phyloP scores from a whole-genome alignment of 2,329 filamentous ascomycete species.

The Bipolaris victoriae region DNA sequence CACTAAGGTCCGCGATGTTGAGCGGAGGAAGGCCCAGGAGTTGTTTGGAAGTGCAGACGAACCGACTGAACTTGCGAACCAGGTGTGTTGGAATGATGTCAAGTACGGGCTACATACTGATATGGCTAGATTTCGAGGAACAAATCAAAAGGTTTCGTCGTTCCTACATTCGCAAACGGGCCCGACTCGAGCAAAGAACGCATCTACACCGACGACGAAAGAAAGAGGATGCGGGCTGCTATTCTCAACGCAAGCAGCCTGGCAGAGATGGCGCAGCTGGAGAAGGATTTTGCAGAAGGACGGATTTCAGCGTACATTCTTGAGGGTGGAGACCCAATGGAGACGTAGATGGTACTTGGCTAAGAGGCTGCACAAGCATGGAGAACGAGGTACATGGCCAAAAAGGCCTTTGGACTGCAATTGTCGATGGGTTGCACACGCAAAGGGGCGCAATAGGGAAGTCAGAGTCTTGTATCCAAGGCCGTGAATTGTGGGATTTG shows the following conservation, averaged over 20 bases:
- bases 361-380: not conserved
- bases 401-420: not conserved
- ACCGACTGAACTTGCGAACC: conserved; percentile 75
- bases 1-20: conserved; percentile 84
- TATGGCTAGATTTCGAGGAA: conserved; percentile 72
- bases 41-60: conserved; percentile 81
- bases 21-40: conserved; percentile 76
- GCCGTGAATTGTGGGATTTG: not conserved
- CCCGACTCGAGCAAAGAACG: conserved; percentile 60
- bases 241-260: conserved; percentile 88
- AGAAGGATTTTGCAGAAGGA: conserved; percentile 91
- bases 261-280: conserved; percentile 85
- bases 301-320: conserved; percentile 66
- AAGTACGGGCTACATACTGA: conserved; percentile 34
- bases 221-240: conserved; percentile 80
- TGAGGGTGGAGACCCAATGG: conserved; percentile 38
- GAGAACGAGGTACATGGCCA: not conserved
- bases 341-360: conserved; percentile 24
- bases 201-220: conserved; percentile 84
- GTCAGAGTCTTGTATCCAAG: not conserved
- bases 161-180: conserved; percentile 52
- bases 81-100: conserved; percentile 6
- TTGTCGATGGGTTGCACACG: not conserved
- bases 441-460: not conserved
- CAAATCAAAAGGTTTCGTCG: conserved; percentile 78